phyloP scores from a whole-genome alignment of 495 filamentous ascomycete species.

The Amphirosellinia nigrospora region DNA sequence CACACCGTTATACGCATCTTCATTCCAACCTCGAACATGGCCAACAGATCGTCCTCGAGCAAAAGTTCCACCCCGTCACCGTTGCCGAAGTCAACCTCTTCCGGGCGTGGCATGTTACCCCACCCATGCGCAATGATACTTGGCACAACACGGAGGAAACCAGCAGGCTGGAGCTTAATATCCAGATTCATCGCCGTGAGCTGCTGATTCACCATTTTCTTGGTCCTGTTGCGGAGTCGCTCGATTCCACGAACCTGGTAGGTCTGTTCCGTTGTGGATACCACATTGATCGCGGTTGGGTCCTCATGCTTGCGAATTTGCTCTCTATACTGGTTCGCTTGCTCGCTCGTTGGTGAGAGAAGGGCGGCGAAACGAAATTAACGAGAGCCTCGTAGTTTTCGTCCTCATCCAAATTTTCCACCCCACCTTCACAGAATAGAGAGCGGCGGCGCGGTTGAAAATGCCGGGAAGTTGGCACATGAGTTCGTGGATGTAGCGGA shows the following conservation, averaged over 20 bases:
- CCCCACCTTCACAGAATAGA: conserved; percentile 35
- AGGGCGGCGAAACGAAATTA: conserved; percentile 31
- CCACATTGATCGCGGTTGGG: conserved; percentile 33
- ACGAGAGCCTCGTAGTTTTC: conserved; percentile 29
- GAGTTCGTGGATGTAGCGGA: conserved; percentile 61
- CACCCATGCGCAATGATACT: conserved; percentile 46
- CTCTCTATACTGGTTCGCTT: conserved; percentile 24
- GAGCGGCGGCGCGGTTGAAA: conserved; percentile 67
- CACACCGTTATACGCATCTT: conserved; percentile 72
- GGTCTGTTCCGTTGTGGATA: conserved; percentile 34
- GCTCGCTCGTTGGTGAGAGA: conserved; percentile 17
- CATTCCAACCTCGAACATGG: conserved; percentile 71
- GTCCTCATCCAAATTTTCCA: conserved; percentile 27
- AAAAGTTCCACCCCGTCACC: conserved; percentile 58
- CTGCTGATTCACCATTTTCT: conserved; percentile 33
- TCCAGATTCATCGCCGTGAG: conserved; percentile 32
- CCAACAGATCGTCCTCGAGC: conserved; percentile 69
- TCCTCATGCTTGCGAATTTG: conserved; percentile 26
- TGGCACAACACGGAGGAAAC: conserved; percentile 44
- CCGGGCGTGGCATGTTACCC: conserved; percentile 44
- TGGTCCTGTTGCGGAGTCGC: conserved; percentile 26
- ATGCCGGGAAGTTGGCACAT: conserved; percentile 64
- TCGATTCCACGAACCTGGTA: conserved; percentile 32
- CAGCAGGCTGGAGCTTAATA: conserved; percentile 44
- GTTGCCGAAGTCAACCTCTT: conserved; percentile 38